Evolutionary conservation across 2,329 filamentous ascomycete genomes (phyloP).

Genomic region (Botrytis pseudocinerea): DNA sequence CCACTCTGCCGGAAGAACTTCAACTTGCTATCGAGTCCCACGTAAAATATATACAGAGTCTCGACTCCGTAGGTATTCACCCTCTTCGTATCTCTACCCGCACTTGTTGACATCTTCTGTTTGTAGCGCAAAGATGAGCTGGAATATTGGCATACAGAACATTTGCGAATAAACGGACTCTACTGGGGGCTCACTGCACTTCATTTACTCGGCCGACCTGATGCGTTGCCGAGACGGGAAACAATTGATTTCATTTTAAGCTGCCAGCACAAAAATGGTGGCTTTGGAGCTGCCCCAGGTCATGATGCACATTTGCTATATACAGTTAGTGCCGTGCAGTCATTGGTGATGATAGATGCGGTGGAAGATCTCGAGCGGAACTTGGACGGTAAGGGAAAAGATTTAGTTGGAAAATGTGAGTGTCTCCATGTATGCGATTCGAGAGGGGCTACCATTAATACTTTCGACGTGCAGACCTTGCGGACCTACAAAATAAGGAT

Average conservation of each 20-base stretch:
- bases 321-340: conserved; percentile 92
- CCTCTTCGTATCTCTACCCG: conserved; percentile 27
- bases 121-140: conserved; percentile 82
- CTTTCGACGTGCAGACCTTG: conserved; percentile 61
- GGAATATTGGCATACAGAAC: conserved; percentile 97
- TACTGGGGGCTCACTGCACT: conserved; percentile 95
- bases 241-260: conserved; percentile 92
- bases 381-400: conserved; percentile 56
- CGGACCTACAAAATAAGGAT: conserved; percentile 73
- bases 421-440: conserved; percentile 33
- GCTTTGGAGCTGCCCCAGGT: conserved; percentile 89
- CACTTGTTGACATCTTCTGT: conserved; percentile 39
- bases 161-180: conserved; percentile 89
- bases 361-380: conserved; percentile 75
- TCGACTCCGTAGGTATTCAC: conserved; percentile 70
- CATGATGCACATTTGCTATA: conserved; percentile 97
- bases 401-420: conserved; percentile 78
- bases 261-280: conserved; percentile 86
- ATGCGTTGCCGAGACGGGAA: conserved; percentile 76
- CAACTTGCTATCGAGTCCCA: conserved; percentile 54
- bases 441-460: conserved; percentile 25
- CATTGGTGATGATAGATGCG: conserved; percentile 82
- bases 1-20: conserved; percentile 38
- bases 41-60: conserved; percentile 87
- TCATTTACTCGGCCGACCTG: conserved; percentile 77